Conservation (phyloP, 2,329 filamentous ascomycete species). For the Stachybotrys echinatus region DNA sequence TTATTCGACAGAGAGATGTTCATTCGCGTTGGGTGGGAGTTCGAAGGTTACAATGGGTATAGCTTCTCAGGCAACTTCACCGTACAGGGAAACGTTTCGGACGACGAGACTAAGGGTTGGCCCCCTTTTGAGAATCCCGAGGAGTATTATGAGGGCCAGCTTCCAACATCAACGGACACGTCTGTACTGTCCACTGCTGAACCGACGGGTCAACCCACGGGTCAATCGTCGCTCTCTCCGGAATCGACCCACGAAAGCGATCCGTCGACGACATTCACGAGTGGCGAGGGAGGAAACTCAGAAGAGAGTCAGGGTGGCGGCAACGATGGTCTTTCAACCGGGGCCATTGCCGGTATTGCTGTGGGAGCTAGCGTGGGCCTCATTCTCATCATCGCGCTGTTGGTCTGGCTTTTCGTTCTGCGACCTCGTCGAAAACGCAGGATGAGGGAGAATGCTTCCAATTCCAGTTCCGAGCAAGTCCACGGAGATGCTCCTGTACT, state of each 20-base stretch:
- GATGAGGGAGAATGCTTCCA: constrained; percentile 7
- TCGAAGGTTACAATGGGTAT: not conserved
- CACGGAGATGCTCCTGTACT: constrained; percentile 26
- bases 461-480: constrained; percentile 17
- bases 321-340: constrained; percentile 27
- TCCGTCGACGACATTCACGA: not conserved
- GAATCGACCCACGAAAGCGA: too few species aligned
- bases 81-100: too few species aligned
- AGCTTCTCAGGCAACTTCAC: not conserved
- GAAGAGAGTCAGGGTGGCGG: not conserved
- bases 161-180: too few species aligned
- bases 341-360: constrained; percentile 43
- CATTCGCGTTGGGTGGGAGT: not conserved
- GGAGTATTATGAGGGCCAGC: too few species aligned
- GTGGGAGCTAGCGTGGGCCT: constrained; percentile 32
- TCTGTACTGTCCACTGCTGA: too few species aligned
- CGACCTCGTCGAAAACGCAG: constrained; percentile 27
- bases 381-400: constrained; percentile 30
- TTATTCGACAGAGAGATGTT: not conserved
- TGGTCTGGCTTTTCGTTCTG: constrained; percentile 38
- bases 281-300: not conserved
- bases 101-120: too few species aligned
- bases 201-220: too few species aligned
- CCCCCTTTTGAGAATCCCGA: too few species aligned
- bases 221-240: too few species aligned